Percentiles rank a stretch among this genome's conserved stretches.
Conservation (phyloP, 495 filamentous ascomycete genomes). For the Podospora anserina region DNA sequence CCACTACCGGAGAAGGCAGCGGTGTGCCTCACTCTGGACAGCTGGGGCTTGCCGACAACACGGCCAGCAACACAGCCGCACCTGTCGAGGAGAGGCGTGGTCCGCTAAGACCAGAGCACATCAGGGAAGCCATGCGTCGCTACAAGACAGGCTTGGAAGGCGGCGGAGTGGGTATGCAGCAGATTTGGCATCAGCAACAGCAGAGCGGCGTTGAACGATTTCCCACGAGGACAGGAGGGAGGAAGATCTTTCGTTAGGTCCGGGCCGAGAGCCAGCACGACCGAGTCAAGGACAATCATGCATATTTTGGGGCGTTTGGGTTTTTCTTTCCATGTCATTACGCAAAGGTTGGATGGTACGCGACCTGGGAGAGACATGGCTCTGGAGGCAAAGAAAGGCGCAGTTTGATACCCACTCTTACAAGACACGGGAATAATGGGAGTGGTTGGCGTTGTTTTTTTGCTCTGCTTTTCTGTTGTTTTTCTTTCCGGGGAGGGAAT, state of each 20-base stretch:
- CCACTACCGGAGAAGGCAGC: background rate
- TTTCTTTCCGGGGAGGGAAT: background rate
- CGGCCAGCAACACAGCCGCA: slow-evolving; percentile 23
- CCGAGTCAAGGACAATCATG: background rate
- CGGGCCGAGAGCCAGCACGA: background rate
- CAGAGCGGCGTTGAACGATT: slow-evolving; percentile 61
- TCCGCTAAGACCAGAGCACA: slow-evolving; percentile 75
- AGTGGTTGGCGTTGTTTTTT: background rate
- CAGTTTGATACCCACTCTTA: background rate
- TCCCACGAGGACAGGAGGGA: slow-evolving; percentile 59
- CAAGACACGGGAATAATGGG: background rate
- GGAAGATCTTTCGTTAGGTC: slow-evolving; percentile 58
- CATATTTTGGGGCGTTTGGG: background rate
- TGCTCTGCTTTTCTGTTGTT: too few relatives aligned
- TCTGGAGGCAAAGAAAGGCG: background rate
- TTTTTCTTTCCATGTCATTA: background rate
- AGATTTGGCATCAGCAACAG: slow-evolving; percentile 59
- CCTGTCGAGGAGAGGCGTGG: slow-evolving; percentile 44
- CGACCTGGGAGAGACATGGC: background rate
- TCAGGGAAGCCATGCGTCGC: slow-evolving; percentile 73
- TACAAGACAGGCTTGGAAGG: slow-evolving; percentile 67
- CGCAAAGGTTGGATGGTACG: background rate
- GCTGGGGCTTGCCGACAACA: background rate
- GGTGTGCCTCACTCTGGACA: background rate
- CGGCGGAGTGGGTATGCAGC: slow-evolving; percentile 69